Conservation (phyloP, 2,329 filamentous ascomycete genomes). For the Talaromyces sp. region DNA sequence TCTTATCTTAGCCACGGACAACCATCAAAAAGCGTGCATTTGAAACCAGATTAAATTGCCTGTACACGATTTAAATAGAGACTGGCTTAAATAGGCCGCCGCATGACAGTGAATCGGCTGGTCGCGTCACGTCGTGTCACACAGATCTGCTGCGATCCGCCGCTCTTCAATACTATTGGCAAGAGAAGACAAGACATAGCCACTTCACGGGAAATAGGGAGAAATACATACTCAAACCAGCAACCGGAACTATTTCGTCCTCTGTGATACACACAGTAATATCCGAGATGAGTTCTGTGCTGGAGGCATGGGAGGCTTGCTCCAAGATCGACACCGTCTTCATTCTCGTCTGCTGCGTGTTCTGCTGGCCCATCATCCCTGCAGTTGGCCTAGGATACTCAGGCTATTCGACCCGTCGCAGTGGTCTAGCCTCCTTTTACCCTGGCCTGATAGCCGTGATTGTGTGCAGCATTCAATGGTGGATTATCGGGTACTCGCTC, state of each 20-base stretch:
- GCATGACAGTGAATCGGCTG: neutral
- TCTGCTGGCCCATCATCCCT: conserved; percentile 53
- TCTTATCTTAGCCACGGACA: too few species aligned
- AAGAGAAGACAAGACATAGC: neutral
- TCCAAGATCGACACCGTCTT: conserved; percentile 53
- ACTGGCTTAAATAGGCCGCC: neutral
- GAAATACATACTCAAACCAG: neutral
- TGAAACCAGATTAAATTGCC: too few species aligned
- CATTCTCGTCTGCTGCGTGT: conserved; percentile 50
- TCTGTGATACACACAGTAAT: neutral
- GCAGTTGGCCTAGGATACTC: conserved; percentile 52
- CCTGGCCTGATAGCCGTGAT: conserved; percentile 47
- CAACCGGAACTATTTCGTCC: neutral
- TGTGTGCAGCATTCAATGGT: conserved; percentile 52
- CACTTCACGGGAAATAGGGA: neutral
- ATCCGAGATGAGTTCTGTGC: conserved; percentile 22
- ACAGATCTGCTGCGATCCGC: neutral
- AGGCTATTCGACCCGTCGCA: conserved; percentile 49
- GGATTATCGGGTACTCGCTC: conserved; percentile 48
- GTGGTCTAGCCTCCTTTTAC: conserved; percentile 48
- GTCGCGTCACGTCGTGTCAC: neutral
- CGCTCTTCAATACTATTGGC: neutral
- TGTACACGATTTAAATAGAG: neutral
- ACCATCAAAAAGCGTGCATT: neutral
- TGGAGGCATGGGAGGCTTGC: conserved; percentile 50